Conservation (phyloP, 345 rosid species). For the Cardamine resedifolia region DNA sequence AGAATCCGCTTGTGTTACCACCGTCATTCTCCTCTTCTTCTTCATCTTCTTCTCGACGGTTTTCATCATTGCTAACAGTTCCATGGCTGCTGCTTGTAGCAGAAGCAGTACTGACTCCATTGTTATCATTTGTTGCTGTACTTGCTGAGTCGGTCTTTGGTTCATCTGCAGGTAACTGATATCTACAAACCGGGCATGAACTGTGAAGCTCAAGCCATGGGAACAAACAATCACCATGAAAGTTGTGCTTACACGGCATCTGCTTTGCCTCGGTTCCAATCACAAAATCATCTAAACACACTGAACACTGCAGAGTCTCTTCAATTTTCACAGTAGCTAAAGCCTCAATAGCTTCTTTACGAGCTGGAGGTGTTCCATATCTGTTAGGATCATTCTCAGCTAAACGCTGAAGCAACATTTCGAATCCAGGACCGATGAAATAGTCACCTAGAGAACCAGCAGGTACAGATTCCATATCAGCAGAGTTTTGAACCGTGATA, state of each 20-base stretch:
- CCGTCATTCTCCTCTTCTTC: constrained; percentile 14
- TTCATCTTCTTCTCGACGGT: constrained; percentile 8
- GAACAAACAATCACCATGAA: constrained; percentile 64
- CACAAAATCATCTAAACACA: constrained; percentile 85
- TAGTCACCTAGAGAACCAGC: constrained; percentile 69
- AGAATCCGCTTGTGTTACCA: constrained; percentile 1
- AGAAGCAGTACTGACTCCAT: constrained; percentile 32
- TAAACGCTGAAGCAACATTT: constrained; percentile 71
- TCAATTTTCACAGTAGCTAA: constrained; percentile 54
- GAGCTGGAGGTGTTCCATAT: constrained; percentile 83
- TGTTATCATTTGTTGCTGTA: constrained; percentile 12
- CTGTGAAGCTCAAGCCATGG: constrained; percentile 96
- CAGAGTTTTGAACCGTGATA: constrained; percentile 56
- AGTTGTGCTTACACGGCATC: constrained; percentile 85
- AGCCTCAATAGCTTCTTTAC: constrained; percentile 72
- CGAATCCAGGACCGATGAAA: constrained; percentile 85
- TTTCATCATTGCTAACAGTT: background rate
- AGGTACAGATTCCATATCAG: constrained; percentile 37
- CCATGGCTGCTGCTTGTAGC: constrained; percentile 31
- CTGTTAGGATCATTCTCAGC: constrained; percentile 85
- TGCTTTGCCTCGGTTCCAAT: constrained; percentile 60
- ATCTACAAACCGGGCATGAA: constrained; percentile 87
- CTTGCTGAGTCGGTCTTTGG: constrained; percentile 53
- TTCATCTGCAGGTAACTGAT: constrained; percentile 69
- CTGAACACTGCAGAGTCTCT: constrained; percentile 65